Evolutionary conservation across 163 green algal genomes (phyloP).

Genomic region (Chloroidium sp.): DNA sequence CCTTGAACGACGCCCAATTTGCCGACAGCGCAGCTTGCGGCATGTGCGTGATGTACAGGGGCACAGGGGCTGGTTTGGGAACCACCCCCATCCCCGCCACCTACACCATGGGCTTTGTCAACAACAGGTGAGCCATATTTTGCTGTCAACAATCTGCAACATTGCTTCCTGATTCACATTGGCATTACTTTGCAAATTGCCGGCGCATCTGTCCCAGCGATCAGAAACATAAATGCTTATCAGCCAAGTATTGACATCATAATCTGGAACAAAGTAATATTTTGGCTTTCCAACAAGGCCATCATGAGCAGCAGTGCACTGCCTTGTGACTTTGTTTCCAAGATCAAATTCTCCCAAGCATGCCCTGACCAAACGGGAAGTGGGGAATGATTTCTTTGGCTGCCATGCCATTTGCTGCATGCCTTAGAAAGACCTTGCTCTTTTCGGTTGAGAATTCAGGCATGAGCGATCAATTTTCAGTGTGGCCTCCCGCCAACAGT

Average conservation of each 20-base stretch:
- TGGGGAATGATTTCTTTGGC: not conserved
- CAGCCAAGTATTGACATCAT: too few relatives aligned
- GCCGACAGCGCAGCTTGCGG: constrained; percentile 11
- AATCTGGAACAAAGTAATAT: too few relatives aligned
- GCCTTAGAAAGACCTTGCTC: not conserved
- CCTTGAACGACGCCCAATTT: constrained; percentile 28
- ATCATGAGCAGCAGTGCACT: too few relatives aligned
- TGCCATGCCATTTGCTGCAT: not conserved
- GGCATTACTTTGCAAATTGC: too few relatives aligned
- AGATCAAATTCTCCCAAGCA: too few relatives aligned
- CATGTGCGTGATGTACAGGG: constrained; percentile 24
- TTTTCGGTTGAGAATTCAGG: not conserved
- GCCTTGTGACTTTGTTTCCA: too few relatives aligned
- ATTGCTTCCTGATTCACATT: too few relatives aligned
- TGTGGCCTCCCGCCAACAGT: not conserved
- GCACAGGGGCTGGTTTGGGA: constrained; percentile 20
- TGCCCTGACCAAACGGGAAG: too few relatives aligned
- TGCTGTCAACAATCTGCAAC: too few relatives aligned
- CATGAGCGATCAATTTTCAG: not conserved
- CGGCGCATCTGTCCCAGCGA: too few relatives aligned
- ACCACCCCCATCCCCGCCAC: constrained; percentile 14
- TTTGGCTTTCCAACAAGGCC: too few relatives aligned
- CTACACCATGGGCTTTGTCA: constrained; percentile 8
- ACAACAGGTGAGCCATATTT: constrained; percentile 3
- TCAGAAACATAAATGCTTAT: too few relatives aligned